These are phyloP conservation scores for Pichia terricola DNA, from an alignment of 1,139 yeast genomes.

Conservation along the genomic window DNA sequence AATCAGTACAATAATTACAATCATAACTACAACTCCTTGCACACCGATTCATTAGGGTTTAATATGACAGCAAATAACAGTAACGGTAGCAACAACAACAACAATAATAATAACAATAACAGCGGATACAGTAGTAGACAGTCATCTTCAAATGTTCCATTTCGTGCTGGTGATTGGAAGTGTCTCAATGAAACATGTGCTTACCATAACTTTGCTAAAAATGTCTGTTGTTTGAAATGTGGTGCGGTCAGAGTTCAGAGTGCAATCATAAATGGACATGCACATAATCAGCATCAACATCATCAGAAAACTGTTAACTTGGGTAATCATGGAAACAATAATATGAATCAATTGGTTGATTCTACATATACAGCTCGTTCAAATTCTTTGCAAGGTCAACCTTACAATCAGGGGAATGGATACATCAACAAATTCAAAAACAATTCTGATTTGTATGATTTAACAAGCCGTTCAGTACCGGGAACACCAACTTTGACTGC, in stretches of 20 bases:
- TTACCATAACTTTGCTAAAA: conserved; percentile 91
- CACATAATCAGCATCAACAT: conserved; percentile 18
- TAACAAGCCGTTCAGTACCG: conserved; percentile 9
- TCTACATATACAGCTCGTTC: conserved; percentile 9
- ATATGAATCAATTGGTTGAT: conserved; percentile 4
- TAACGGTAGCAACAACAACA: conserved; percentile 2
- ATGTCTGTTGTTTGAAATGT: conserved; percentile 77
- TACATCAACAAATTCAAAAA: no score
- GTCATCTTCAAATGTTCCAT: conserved; percentile 51
- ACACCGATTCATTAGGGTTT: no score
- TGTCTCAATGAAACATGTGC: conserved; percentile 70
- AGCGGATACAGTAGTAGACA: conserved; percentile 12
- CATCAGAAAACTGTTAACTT: conserved; percentile 12
- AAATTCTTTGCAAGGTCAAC: conserved; percentile 6
- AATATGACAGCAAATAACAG: not conserved
- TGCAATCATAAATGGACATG: conserved; percentile 26
- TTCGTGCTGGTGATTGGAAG: conserved; percentile 97
- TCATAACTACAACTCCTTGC: not conserved
- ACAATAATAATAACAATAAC: conserved; percentile 8
- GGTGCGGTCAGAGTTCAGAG: conserved; percentile 64
- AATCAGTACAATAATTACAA: conserved; percentile 9
- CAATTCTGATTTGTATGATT: not conserved
- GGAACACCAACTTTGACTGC: conserved; percentile 4
- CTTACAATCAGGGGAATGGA: not conserved
- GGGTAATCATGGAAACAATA: conserved; percentile 7